Base-by-base conservation (phyloP, 768 basidiomycete species). In the Russula lepida region DNA sequence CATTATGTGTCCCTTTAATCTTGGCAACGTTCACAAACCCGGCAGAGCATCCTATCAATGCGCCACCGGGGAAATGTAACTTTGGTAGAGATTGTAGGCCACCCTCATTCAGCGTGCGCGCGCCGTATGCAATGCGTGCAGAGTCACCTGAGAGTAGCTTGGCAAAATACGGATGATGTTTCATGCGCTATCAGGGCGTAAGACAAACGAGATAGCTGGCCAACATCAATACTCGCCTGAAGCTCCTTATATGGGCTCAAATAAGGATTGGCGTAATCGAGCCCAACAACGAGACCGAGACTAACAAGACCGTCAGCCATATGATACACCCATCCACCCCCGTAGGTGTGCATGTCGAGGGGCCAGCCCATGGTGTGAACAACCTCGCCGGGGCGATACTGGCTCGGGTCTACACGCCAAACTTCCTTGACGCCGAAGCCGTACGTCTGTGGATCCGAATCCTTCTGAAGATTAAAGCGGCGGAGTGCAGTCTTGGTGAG, bases 1-100 rank as follows among this genome's bases (percentile, higher is more conserved):
- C 94, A 62, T 95, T 98, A 71, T 98, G 97, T 0, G 95, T 95
- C 15, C 95, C 95, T 71, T 98, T 98, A 74, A 99, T 98, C 75
- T 97, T 98, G 15, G 95, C 88, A 12, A 97, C 81, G 74, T 98
- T 98, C 62, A 99, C 81, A 71, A 98, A 94, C 13, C 95, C 95
- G 1, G 95, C 97, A 0, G 92, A 88, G 74, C 95, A 98, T 0
- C 95, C 97, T 41, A 99, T 84, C 28, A 98, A 75, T 1, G 94
- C 95, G 2, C 95, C 95, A 1, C 97, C 95, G 0, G 97, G 97
- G 74, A 93, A 99, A 75, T 84, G 77, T 64, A 83, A 79, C 69
- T 81, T 81, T 1, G 97, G 97, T 21, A 98, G 80, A 32, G 90
- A 90, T 72, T 98, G 95, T 12, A 93, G 74, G 4, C 95, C 95